Percentiles rank a stretch among this genome's conserved stretches.
Conservation (phyloP, 2,329 filamentous ascomycete genomes). For the Ceratocystiopsis brevicomis region DNA sequence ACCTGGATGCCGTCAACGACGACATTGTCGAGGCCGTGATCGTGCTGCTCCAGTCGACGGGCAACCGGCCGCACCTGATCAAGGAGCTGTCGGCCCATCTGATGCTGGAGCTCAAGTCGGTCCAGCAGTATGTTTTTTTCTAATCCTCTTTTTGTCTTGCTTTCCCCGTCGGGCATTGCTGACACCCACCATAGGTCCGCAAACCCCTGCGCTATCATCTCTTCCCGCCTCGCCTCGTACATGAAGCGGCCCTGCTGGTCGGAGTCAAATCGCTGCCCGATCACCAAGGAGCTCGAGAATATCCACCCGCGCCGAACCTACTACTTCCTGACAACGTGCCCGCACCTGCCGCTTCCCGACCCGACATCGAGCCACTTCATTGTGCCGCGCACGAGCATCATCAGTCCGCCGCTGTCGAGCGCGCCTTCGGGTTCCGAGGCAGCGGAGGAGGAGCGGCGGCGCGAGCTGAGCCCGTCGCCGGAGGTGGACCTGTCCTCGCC, state of each 20-base stretch:
- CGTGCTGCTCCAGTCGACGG: slow-evolving; percentile 69
- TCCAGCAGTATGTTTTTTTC: slow-evolving; percentile 61
- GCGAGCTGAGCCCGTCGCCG: slow-evolving; percentile 70
- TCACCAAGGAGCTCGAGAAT: slow-evolving; percentile 82
- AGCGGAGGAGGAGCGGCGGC: slow-evolving; percentile 42
- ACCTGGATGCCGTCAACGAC: slow-evolving; percentile 73
- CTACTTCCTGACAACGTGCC: slow-evolving; percentile 83
- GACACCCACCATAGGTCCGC: slow-evolving; percentile 49
- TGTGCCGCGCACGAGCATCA: slow-evolving; percentile 34
- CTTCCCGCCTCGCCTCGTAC: slow-evolving; percentile 75
- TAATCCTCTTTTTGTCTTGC: slow-evolving; percentile 7
- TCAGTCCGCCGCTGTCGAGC: slow-evolving; percentile 70
- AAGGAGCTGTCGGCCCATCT: slow-evolving; percentile 79
- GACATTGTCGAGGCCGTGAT: slow-evolving; percentile 89
- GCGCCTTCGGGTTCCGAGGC: slow-evolving; percentile 52
- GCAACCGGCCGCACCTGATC: slow-evolving; percentile 81
- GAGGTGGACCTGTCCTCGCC: slow-evolving; percentile 81
- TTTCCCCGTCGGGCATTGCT: slow-evolving; percentile 11
- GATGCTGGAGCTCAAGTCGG: slow-evolving; percentile 55
- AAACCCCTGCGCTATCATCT: slow-evolving; percentile 88
- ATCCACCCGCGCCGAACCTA: slow-evolving; percentile 89
- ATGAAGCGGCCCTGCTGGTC: slow-evolving; percentile 74
- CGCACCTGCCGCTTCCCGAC: slow-evolving; percentile 64
- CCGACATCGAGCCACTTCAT: slow-evolving; percentile 27
- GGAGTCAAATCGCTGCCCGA: slow-evolving; percentile 58